Evolutionary conservation across 208 protist genomes (phyloP), one percentile per base, ranked within the genome.

Genomic region (Trypanosoma avium): DNA sequence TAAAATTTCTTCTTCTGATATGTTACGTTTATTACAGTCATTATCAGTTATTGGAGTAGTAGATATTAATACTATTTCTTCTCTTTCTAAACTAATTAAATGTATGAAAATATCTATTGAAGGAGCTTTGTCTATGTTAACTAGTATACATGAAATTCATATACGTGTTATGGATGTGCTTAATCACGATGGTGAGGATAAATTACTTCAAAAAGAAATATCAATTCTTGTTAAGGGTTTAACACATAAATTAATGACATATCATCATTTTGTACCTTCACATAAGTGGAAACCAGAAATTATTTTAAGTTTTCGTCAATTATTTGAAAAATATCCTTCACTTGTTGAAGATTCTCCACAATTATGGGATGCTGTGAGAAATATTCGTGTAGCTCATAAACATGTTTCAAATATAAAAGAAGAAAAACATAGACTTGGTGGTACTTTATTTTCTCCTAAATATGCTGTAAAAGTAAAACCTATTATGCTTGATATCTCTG

Each of bases 281-380:
- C 58, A 21, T 30, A 64, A 61, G 3, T 73, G 43, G 22, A 52
- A 87, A 64, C 77, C 80, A 1, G 40, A 75, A n/a, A 59, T 88
- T 26, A 67, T 88, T 15, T 59, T 95, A 2, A 24, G 64, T 6
- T 68, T 91, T 36, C 86, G 90, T 22, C 68, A 62, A 5, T 56
- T 92, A 13, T 95, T 88, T 61, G 90, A 95, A 63, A 72, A 65
- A 35, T 54, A 73, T 29, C 64, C 77, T 6, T 40, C 49, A 5
- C 60, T 88, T 15, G 48, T 48, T 6, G 48, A 75, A 2, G 56
- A 78, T 22, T 74, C 75, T n/a, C 73, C 74, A 1, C 64, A 53
- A 17, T 57, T 95, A 52, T 95, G 90, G 86, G 86, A 95, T 60
- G 70, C 70, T 3, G 68, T 92, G 21, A 76, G 90, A 0, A 54